A percentile compares a stretch with the other conserved stretches of the same genome.
Conservation (phyloP, 257 asterid genomes). For the Gentiana macrophylla region DNA sequence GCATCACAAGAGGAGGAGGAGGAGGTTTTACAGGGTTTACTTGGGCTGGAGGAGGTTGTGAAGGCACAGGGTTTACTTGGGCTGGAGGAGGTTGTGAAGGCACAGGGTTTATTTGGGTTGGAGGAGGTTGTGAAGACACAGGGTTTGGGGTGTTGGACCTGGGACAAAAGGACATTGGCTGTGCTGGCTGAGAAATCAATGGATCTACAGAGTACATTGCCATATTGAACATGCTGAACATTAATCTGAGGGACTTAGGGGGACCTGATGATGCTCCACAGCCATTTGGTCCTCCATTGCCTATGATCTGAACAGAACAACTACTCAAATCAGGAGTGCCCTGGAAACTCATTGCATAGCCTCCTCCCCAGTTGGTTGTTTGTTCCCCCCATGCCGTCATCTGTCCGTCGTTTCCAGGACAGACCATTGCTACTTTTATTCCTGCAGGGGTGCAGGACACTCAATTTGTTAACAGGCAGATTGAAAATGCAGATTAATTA, state of each 20-base stretch:
- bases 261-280: slow-evolving; percentile 67
- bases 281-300: slow-evolving; percentile 28
- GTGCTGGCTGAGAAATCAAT: slow-evolving; percentile 63
- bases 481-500: too few relatives aligned
- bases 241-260: slow-evolving; percentile 26
- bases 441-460: slow-evolving; percentile 57
- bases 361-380: slow-evolving; percentile 67
- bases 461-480: background rate
- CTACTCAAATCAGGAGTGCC: slow-evolving; percentile 61
- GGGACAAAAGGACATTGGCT: slow-evolving; percentile 63
- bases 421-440: slow-evolving; percentile 53
- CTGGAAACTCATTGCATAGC: slow-evolving; percentile 48
- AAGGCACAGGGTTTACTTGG: slow-evolving; percentile 5
- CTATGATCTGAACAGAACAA: slow-evolving; percentile 57
- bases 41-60: slow-evolving; percentile 11
- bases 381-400: slow-evolving; percentile 46
- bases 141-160: slow-evolving; percentile 24
- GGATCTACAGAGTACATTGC: slow-evolving; percentile 70
- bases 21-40: slow-evolving; percentile 9
- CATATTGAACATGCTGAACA: slow-evolving; percentile 53
- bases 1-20: slow-evolving; percentile 14
- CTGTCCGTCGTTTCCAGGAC: slow-evolving; percentile 70
- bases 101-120: slow-evolving; percentile 6
- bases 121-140: slow-evolving; percentile 15
- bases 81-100: slow-evolving; percentile 10